Conservation (phyloP, 2,329 filamentous ascomycete species). For the Fusarium oligoseptatum region DNA sequence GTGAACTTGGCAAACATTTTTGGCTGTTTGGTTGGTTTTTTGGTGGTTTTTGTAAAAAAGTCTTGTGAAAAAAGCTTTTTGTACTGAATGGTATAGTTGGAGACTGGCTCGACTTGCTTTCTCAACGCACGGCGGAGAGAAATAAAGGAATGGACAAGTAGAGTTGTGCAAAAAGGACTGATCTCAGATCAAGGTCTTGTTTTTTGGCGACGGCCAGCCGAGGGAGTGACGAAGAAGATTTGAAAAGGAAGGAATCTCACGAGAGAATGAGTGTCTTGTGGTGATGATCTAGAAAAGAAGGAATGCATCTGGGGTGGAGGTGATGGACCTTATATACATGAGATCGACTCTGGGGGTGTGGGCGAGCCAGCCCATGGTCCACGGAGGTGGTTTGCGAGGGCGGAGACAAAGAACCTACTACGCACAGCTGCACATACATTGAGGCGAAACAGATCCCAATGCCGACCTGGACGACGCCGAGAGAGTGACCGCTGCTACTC, state of each 20-base stretch:
- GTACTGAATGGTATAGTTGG: slow-evolving; percentile 30
- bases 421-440: slow-evolving; percentile 20
- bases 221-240: slow-evolving; percentile 40
- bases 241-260: slow-evolving; percentile 41
- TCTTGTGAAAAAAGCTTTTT: slow-evolving; percentile 22
- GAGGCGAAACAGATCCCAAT: slow-evolving; percentile 35
- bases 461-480: slow-evolving; percentile 19
- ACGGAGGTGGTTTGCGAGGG: slow-evolving; percentile 30
- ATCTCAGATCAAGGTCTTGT: slow-evolving; percentile 47
- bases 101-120: slow-evolving; percentile 47
- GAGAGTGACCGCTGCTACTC: slow-evolving; percentile 32
- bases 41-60: slow-evolving; percentile 13
- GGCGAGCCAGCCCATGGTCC: slow-evolving; percentile 15
- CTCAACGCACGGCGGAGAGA: slow-evolving; percentile 49
- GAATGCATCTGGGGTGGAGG: slow-evolving; percentile 30
- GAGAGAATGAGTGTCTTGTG: slow-evolving; percentile 39
- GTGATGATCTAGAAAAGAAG: slow-evolving; percentile 18
- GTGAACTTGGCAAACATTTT: slow-evolving; percentile 49
- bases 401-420: slow-evolving; percentile 34
- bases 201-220: slow-evolving; percentile 43
- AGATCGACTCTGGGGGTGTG: slow-evolving; percentile 23
- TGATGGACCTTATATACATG: slow-evolving; percentile 41
- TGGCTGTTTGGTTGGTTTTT: slow-evolving; percentile 24
- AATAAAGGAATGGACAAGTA: slow-evolving; percentile 36
- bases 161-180: slow-evolving; percentile 43